Conservation (phyloP, 371 early-diverging fungal genomes). For the Mortierella sp. region DNA sequence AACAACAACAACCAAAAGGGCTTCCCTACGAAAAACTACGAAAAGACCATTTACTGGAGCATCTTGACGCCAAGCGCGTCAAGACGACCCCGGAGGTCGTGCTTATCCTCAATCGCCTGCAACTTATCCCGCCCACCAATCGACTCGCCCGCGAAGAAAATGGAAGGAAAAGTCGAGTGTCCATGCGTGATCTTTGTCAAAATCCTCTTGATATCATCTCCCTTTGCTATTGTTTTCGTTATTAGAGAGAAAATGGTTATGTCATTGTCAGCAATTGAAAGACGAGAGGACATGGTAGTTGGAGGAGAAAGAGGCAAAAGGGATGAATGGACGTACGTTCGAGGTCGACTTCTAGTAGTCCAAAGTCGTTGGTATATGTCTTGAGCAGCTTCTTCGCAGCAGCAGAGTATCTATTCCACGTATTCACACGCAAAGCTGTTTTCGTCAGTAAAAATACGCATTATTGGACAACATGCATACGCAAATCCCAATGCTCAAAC, state of each 20-base stretch:
- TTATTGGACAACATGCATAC: not conserved
- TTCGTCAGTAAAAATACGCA: not conserved
- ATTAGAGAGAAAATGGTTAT: not conserved
- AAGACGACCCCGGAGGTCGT: constrained; percentile 28
- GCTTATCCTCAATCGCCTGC: constrained; percentile 27
- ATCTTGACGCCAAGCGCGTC: constrained; percentile 33
- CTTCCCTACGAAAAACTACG: not conserved
- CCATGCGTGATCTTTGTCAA: constrained; percentile 48
- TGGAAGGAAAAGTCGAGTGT: constrained; percentile 54
- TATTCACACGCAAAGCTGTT: not conserved
- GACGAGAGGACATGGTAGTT: not conserved
- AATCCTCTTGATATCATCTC: constrained; percentile 38
- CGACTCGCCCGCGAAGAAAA: constrained; percentile 44
- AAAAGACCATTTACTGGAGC: constrained; percentile 2
- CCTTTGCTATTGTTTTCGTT: constrained; percentile 13
- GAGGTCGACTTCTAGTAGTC: constrained; percentile 45
- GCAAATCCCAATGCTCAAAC: not conserved
- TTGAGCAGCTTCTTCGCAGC: constrained; percentile 40
- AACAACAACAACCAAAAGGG: not conserved
- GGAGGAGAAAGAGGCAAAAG: not conserved
- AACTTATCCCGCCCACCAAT: constrained; percentile 50
- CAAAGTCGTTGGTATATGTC: constrained; percentile 44
- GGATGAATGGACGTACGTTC: constrained; percentile 22
- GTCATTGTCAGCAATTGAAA: not conserved
- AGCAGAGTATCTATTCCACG: constrained; percentile 32